Base-by-base conservation (phyloP, 768 basidiomycete species). In the Leccinum aurantiacum region DNA sequence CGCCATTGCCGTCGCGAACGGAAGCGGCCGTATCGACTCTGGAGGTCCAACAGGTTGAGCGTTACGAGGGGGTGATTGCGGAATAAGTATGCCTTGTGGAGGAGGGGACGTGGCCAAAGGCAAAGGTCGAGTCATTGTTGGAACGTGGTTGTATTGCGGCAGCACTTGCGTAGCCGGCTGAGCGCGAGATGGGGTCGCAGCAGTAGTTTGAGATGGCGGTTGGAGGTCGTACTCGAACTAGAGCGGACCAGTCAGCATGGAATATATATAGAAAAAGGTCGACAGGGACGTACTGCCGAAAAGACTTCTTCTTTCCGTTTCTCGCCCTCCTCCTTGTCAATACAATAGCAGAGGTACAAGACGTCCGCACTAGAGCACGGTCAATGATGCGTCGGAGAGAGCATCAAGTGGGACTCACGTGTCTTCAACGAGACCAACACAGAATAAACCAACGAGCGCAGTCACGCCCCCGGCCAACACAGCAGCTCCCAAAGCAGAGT, bases 391-490 rank as follows among this genome's bases (percentile, higher is more conserved):
- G 24, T 47, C 10, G 9, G 10, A 60, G 35, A 49, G 37, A 22
- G 31, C 3, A 44, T n/a, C 24, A 35, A 1, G 13, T 25, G 44
- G 15, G 9, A 75, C 85, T 75, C 65, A 87, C 85, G 82, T 82
- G 74, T 96, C 93, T 62, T 85, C 84, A 41, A 95, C 84, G 5
- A 94, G 77, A 4, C 91, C 91, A 7, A 91, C 85, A 63, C 90
- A 93, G 66, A 93, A 94, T 71, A 90, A 69, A 1, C 91, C 89
- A 33, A 93, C 91, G 22, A 95, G 77, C 6, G 89, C 90, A 0
- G 91, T 91, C 17, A 92, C 85, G 10, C 84, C 86, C 3, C 88
- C 93, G 24, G 89, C 89, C 4, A 95, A 77, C 15, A 95, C 64
- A 1, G 90, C 85, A 22, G 90, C 89, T 13, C 86, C 80, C 8